Evolutionary conservation across 306 rosid genomes (phyloP).

Genomic region (Vicia sativa): DNA sequence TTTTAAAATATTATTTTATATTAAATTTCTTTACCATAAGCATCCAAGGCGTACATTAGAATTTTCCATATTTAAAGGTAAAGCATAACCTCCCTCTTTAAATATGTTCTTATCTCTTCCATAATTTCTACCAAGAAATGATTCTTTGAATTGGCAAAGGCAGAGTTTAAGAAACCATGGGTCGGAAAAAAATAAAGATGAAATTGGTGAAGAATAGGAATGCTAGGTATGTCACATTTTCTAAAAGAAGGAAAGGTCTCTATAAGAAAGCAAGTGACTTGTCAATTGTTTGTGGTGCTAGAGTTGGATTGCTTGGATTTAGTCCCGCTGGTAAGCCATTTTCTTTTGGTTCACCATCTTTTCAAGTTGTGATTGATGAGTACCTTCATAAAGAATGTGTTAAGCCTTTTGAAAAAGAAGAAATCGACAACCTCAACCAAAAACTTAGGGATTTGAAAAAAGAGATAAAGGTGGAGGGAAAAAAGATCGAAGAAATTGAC

Average conservation of each 20-base stretch:
- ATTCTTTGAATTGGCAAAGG: no score
- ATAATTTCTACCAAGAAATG: background rate
- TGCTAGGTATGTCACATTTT: background rate
- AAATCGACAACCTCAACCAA: background rate
- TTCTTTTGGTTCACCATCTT: slow-evolving; percentile 2
- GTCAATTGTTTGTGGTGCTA: background rate
- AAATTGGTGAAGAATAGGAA: background rate
- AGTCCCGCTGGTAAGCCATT: background rate
- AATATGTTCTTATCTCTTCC: background rate
- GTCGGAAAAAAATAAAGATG: background rate
- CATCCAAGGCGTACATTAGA: no score
- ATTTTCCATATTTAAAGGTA: no score
- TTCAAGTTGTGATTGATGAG: background rate
- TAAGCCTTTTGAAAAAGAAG: background rate
- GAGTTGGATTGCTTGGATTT: background rate
- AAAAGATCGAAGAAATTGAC: background rate
- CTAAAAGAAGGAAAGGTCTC: background rate
- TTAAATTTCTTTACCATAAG: no score
- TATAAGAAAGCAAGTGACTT: background rate
- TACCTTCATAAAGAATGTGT: background rate
- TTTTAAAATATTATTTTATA: no score
- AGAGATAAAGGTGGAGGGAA: background rate
- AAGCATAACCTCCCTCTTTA: background rate
- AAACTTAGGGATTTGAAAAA: background rate
- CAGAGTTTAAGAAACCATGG: background rate